Evolutionary conservation across 192 early-diverging fungal genomes (phyloP), one percentile per base, ranked within the genome.

Genomic region (Geranomyces michiganensis): DNA sequence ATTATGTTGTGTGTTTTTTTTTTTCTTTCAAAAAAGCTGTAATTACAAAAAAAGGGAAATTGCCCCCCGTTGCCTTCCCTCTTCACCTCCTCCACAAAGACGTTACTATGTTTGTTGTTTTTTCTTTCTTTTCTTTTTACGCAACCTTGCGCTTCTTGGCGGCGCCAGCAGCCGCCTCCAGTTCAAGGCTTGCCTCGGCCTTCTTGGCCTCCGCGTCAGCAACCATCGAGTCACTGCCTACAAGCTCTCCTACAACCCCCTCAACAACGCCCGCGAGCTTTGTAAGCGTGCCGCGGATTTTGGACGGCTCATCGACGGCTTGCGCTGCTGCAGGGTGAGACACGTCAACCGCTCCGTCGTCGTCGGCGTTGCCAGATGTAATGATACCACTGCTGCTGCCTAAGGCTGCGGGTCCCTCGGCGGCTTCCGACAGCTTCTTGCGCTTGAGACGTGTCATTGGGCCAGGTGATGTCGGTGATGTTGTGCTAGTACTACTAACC

Each of bases 221-320:
- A n/a, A 74, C 73, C 56, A 74, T 36, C 43, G 24, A 12, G 47
- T 74, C 73, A 32, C 59, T 68, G 15, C 73, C 73, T 5, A 74
- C n/a, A 29, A 74, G 44, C 55, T 74, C 73, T 8, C 73, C 73
- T 0, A 74, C 59, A 33, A 65, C 66, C 14, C 43, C 29, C 56
- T 74, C 73, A 10, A 74, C 73, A 30, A 58, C 56, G 17, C 73
- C 73, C 44, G 68, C 45, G 9, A 74, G 33, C 41, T 74, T 74
- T 30, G 68, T 66, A 30, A 74, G 21, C 14, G 44, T 67, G 10
- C 73, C 73, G 56, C 49, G 73, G 36, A 74, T 46, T 8, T 13
- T 29, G 26, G 65, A 62, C 17, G 73, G 66, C 41, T 73, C 44
- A 3, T 41, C 36, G 24, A 46, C 47, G 15, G 19, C 46, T 14